These are phyloP conservation scores for Stephanodiscus minutulus DNA, from an alignment of 108 stramenopile genomes.

Conservation along the genomic window DNA sequence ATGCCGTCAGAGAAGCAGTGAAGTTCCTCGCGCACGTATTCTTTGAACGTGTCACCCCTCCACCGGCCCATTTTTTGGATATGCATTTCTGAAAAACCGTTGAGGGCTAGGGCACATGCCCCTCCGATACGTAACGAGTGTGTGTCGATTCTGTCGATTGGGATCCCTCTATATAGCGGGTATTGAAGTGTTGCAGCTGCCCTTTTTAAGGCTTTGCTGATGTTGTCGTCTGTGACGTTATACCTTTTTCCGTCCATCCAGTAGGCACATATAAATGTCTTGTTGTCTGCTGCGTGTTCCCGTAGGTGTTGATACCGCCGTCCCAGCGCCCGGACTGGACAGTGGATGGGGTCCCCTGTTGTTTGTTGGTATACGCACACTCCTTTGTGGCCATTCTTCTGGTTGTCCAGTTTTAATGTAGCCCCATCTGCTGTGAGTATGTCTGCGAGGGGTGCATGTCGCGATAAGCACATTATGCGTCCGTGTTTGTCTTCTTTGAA, in stretches of 20 bases:
- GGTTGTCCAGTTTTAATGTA: neutral
- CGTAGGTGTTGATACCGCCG: neutral
- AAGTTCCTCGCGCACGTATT: conserved; percentile 12
- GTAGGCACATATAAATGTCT: neutral
- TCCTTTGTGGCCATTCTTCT: no score
- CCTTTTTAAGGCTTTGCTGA: neutral
- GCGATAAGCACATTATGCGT: neutral
- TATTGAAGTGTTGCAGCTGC: neutral
- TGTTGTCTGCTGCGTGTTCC: neutral
- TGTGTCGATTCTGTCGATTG: neutral
- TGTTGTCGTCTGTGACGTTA: neutral
- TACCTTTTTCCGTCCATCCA: neutral
- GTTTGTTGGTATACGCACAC: neutral
- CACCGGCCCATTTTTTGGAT: conserved; percentile 18
- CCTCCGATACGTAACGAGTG: conserved; percentile 3
- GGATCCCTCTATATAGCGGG: neutral
- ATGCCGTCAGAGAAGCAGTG: conserved; percentile 4
- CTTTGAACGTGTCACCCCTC: conserved; percentile 15
- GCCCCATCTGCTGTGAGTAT: neutral
- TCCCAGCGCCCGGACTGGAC: conserved; percentile 2
- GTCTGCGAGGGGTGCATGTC: neutral
- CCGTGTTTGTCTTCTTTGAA: conserved; percentile 2
- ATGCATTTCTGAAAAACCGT: neutral
- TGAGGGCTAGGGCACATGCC: conserved; percentile 12
- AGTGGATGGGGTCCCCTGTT: neutral